Conservation (phyloP, 768 basidiomycete species). For the Agrocybe praecox region DNA sequence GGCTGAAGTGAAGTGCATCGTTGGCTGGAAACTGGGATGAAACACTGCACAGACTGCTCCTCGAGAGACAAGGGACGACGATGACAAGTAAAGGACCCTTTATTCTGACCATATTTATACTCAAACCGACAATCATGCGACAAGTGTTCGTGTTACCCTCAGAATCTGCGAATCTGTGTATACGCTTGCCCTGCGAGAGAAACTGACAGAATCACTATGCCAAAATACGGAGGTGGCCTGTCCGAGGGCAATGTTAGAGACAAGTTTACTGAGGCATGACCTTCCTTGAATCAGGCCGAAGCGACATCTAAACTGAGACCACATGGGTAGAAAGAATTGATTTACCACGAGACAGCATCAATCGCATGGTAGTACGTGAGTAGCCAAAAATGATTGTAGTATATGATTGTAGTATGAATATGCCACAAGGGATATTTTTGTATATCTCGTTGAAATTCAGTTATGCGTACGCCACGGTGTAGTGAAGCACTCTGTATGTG, state of each 20-base stretch:
- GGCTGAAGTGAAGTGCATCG: slow-evolving; percentile 3
- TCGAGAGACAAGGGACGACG: background rate
- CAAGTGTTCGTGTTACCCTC: background rate
- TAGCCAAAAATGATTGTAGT: background rate
- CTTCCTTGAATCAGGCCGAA: background rate
- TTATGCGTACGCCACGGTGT: too few relatives aligned
- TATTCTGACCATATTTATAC: background rate
- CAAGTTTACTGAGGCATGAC: background rate
- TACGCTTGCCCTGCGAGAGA: background rate
- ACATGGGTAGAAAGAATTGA: background rate
- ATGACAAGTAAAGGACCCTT: background rate
- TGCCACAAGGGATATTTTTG: too few relatives aligned
- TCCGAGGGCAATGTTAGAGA: background rate
- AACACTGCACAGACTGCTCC: background rate
- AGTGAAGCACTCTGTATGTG: too few relatives aligned
- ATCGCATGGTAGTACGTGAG: background rate
- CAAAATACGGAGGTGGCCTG: background rate
- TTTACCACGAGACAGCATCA: background rate
- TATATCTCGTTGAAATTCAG: background rate
- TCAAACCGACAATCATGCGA: background rate
- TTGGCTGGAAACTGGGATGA: background rate
- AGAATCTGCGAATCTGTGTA: background rate
- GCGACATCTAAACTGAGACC: slow-evolving; percentile 4
- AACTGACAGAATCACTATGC: background rate
- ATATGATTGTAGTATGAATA: too few relatives aligned